Base-by-base conservation (phyloP, 108 stramenopile genomes). In the Schizochytrium sp. region DNA sequence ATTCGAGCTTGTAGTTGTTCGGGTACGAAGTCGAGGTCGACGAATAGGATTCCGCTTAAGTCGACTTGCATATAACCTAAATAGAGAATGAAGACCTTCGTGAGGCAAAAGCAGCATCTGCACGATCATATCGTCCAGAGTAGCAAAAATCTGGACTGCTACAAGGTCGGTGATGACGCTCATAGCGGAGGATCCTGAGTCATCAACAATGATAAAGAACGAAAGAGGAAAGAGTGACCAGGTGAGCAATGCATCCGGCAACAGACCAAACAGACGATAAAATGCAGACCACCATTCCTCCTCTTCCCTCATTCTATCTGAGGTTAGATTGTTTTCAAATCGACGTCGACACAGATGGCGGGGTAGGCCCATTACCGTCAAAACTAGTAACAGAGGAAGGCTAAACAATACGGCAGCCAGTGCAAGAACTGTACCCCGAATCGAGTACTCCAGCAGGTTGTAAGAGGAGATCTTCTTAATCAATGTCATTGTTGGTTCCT, bases 161-260 rank as follows among this genome's bases (percentile, higher is more conserved):
- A 83, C 76, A 8, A 83, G 50, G 40, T 83, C 53, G 28, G 76
- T 83, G 55, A 83, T 49, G 47, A 83, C 76, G 47, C 53, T 55
- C 47, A 55, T 55, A 53, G 50, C 47, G 38, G 76, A 83, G 47
- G 47, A 55, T 7, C 64, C 64, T 5, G 64, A 69, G 76, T 49
- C 47, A 28, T 55, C 53, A 13, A 83, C 13, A 28, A 83, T 46
- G 13, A 83, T 55, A 5, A 83, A 42, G 53, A 38, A 49, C 10
- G 50, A 55, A 17, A 83, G 47, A 5, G 76, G 76, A 42, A 83
- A 83, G 53, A 83, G 76, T 13, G 76, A 83, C 76, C 76, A 83
- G 12, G 76, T 83, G 5, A 83, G 53, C 12, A 55, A 38, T 10
- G 76, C 53, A 28, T 69, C 64, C 64, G 64, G 64, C 40, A 69